Conservation (phyloP, 345 rosid species). For the Mallotus nudiflorus region DNA sequence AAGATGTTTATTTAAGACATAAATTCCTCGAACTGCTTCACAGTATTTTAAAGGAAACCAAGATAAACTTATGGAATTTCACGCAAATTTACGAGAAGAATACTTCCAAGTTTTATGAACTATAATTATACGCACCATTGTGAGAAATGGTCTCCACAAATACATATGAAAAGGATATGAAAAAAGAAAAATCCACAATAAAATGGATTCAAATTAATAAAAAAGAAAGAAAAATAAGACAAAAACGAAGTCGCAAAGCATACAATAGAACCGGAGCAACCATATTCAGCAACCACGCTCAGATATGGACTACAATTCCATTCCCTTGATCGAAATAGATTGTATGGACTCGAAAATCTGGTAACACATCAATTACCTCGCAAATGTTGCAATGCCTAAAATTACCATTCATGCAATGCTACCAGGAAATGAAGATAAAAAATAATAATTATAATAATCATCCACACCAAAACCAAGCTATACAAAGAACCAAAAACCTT, state of each 20-base stretch:
- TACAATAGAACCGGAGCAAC: too few species aligned
- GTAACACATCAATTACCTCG: background rate
- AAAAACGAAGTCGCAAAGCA: too few species aligned
- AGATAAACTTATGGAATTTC: too few species aligned
- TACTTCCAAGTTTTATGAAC: too few species aligned
- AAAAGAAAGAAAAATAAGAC: background rate
- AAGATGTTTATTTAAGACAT: too few species aligned
- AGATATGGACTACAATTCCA: background rate
- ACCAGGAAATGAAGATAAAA: conserved; percentile 3
- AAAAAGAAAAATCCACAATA: too few species aligned
- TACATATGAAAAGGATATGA: background rate
- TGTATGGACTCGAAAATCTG: conserved; percentile 4
- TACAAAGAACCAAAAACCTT: conserved; percentile 33
- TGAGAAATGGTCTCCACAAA: too few species aligned
- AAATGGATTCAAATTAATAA: background rate
- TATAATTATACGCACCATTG: too few species aligned
- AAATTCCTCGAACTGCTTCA: too few species aligned
- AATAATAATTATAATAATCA: background rate
- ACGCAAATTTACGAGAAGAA: too few species aligned
- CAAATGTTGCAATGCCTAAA: background rate
- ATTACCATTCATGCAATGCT: background rate
- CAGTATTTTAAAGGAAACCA: too few species aligned
- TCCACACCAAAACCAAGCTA: conserved; percentile 33
- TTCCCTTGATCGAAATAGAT: conserved; percentile 4
- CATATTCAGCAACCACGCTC: background rate